A percentile compares a stretch with the other conserved stretches of the same genome.
phyloP scores from a whole-genome alignment of 768 basidiomycete species.

The Collybia sp. region DNA sequence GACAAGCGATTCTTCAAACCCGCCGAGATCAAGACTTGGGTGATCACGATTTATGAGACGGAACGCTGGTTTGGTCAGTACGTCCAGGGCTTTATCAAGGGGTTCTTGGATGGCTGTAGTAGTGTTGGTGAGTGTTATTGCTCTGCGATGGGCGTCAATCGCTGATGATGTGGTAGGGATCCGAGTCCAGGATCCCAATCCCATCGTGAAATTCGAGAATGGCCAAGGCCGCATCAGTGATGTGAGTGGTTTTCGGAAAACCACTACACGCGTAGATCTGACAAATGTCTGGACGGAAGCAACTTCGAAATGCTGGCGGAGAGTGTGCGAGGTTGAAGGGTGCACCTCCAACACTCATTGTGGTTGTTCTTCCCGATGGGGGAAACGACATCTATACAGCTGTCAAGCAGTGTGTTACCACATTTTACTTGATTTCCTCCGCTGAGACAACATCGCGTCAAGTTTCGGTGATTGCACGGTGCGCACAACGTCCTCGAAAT shows the following conservation, averaged over 20 bases:
- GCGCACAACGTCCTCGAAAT: slow-evolving; percentile 1
- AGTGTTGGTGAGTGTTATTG: slow-evolving; percentile 53
- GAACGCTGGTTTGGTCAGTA: slow-evolving; percentile 43
- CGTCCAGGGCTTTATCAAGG: slow-evolving; percentile 46
- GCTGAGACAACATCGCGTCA: neutral
- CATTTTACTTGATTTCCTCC: neutral
- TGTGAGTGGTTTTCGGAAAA: slow-evolving; percentile 17
- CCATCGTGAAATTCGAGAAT: slow-evolving; percentile 50
- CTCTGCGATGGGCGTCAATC: slow-evolving; percentile 37
- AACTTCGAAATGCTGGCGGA: slow-evolving; percentile 47
- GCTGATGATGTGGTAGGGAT: slow-evolving; percentile 51
- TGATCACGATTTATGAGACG: slow-evolving; percentile 59
- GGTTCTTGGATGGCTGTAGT: slow-evolving; percentile 40
- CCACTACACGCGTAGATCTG: too few relatives aligned
- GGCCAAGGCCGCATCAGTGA: slow-evolving; percentile 50
- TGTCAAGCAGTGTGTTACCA: slow-evolving; percentile 66
- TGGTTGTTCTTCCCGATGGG: slow-evolving; percentile 68
- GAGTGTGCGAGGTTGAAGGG: slow-evolving; percentile 33
- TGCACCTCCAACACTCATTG: slow-evolving; percentile 49
- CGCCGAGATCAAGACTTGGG: slow-evolving; percentile 50
- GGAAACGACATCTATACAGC: slow-evolving; percentile 72
- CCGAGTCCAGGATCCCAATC: slow-evolving; percentile 35
- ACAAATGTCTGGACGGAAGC: slow-evolving; percentile 13
- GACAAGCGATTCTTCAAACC: slow-evolving; percentile 65
- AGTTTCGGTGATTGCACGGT: slow-evolving; percentile 62